Percentiles rank a stretch among this genome's conserved stretches.
Evolutionary conservation across 805 yeast species (phyloP).

Genomic region (Kregervanrija delftensis): DNA sequence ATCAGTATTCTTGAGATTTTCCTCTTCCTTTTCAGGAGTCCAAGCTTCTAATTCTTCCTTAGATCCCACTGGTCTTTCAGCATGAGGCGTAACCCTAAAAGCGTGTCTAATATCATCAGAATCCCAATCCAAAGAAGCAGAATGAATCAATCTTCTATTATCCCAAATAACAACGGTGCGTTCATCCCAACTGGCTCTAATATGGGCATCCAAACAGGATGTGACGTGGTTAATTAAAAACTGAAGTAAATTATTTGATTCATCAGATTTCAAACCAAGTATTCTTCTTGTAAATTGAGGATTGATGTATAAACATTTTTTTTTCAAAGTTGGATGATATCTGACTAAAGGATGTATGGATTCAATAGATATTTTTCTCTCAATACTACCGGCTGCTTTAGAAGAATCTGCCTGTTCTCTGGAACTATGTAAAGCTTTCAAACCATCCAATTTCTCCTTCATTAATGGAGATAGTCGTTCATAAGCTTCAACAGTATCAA

Average conservation of each 20-base stretch:
- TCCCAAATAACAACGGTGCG: constrained; percentile 74
- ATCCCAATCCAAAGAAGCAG: constrained; percentile 69
- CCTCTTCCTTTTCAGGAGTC: constrained; percentile 24
- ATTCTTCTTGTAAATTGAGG: constrained; percentile 58
- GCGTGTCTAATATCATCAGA: constrained; percentile 64
- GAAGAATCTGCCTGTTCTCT: constrained; percentile 63
- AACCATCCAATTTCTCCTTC: constrained; percentile 49
- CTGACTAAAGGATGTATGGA: constrained; percentile 66
- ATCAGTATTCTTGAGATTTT: constrained; percentile 12
- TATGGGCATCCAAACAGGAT: constrained; percentile 52
- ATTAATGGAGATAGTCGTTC: constrained; percentile 62
- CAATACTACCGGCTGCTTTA: constrained; percentile 49
- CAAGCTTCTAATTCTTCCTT: constrained; percentile 27
- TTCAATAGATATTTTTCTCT: constrained; percentile 57
- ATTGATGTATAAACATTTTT: constrained; percentile 52
- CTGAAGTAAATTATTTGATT: constrained; percentile 52
- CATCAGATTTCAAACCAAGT: constrained; percentile 67
- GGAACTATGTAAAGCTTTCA: constrained; percentile 65
- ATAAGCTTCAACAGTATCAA: constrained; percentile 64
- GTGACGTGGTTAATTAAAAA: constrained; percentile 48
- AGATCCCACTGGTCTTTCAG: constrained; percentile 52
- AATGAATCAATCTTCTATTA: constrained; percentile 63
- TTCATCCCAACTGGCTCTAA: constrained; percentile 67
- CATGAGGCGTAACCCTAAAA: constrained; percentile 65
- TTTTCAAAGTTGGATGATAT: constrained; percentile 63